phyloP scores from a whole-genome alignment of 1,284 basidiomycete genomes.

The Apiotrichum porosum region DNA sequence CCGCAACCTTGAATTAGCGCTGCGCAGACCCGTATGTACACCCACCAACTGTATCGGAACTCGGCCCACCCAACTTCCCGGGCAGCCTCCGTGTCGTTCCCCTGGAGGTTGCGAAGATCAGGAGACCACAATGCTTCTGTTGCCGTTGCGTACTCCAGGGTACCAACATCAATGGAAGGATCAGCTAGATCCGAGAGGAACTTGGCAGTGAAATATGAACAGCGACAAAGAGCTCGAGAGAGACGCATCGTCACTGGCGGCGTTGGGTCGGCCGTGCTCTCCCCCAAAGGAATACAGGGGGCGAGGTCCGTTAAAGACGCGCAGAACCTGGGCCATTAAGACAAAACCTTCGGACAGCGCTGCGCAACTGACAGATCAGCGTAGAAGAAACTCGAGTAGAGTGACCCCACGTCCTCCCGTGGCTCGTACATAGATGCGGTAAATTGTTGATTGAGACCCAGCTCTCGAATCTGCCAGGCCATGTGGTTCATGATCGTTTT shows the following conservation, averaged over 20 bases:
- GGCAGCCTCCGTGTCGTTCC: constrained; percentile 1
- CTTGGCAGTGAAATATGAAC: constrained; percentile 12
- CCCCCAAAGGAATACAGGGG: constrained; percentile 18
- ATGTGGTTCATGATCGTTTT: constrained; percentile 19
- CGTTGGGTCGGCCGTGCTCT: constrained; percentile 23
- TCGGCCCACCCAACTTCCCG: constrained; percentile 18
- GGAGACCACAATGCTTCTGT: constrained; percentile 20
- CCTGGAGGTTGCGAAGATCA: constrained; percentile 15
- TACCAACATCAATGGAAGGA: constrained; percentile 16
- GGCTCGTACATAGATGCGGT: constrained; percentile 21
- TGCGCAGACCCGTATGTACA: not conserved
- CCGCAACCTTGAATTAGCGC: constrained; percentile 14
- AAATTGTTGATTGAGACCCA: constrained; percentile 19
- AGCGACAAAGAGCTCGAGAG: constrained; percentile 11
- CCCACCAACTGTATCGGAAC: constrained; percentile 25
- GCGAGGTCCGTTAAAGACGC: constrained; percentile 20
- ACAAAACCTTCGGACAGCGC: not conserved
- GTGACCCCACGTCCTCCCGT: constrained; percentile 17
- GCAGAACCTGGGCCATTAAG: constrained; percentile 11
- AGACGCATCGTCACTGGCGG: constrained; percentile 7
- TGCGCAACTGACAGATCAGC: constrained; percentile 21
- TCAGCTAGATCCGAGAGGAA: constrained; percentile 21
- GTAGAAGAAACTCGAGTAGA: constrained; percentile 24
- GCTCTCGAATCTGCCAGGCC: constrained; percentile 26
- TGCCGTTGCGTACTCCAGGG: constrained; percentile 15